Evolutionary conservation across 169 alveolate genomes (phyloP).

Genomic region (Eimeria sp.): DNA sequence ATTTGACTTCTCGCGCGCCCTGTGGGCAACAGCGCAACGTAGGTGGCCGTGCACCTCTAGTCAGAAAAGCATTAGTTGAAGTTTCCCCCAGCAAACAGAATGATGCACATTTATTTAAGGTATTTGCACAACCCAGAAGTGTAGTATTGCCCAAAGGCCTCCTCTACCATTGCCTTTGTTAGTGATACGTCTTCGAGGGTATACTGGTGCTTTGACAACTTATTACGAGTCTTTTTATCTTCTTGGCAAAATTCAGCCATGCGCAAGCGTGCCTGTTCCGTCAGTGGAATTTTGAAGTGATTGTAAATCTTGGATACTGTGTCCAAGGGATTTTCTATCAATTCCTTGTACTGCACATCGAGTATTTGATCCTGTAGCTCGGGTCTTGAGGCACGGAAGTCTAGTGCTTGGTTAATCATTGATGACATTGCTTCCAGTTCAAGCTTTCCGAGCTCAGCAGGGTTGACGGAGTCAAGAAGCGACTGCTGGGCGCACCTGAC

Average conservation of each 20-base stretch:
- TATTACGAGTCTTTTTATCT: slow-evolving; percentile 81
- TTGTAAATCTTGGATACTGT: slow-evolving; percentile 80
- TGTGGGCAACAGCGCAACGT: neutral
- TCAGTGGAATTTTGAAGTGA: slow-evolving; percentile 80
- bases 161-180: slow-evolving; percentile 78
- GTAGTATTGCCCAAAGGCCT: slow-evolving; percentile 81
- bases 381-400: slow-evolving; percentile 77
- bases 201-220: slow-evolving; percentile 82
- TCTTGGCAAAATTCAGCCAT: slow-evolving; percentile 72
- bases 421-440: slow-evolving; percentile 84
- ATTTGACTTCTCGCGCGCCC: neutral
- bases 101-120: slow-evolving; percentile 27
- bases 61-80: neutral
- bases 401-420: slow-evolving; percentile 82
- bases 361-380: slow-evolving; percentile 74
- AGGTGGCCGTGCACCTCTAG: too few relatives aligned
- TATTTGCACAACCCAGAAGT: slow-evolving; percentile 83
- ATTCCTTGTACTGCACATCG: slow-evolving; percentile 85
- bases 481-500: slow-evolving; percentile 84
- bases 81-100: neutral
- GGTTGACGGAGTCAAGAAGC: slow-evolving; percentile 80
- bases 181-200: slow-evolving; percentile 82
- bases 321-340: slow-evolving; percentile 82
- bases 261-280: slow-evolving; percentile 55
- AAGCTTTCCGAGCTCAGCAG: slow-evolving; percentile 79